Evolutionary conservation across 2,329 filamentous ascomycete genomes (phyloP).

Genomic region (Fonsecaea nubica): DNA sequence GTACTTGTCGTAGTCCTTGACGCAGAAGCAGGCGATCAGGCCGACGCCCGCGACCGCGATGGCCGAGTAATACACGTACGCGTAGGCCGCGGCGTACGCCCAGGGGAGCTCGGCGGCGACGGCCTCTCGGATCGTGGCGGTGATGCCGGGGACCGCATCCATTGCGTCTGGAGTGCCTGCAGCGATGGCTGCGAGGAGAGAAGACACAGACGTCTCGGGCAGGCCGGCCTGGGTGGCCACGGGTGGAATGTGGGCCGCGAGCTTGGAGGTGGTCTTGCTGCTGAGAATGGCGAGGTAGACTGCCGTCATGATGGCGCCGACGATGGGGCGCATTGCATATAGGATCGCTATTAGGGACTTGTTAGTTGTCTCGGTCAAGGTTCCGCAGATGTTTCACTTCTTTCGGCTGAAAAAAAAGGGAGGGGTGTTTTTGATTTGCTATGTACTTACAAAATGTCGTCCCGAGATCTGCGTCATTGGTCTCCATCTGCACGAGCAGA

Average conservation of each 20-base stretch:
- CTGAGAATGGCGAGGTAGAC: constrained; percentile 32
- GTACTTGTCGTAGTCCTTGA: constrained; percentile 39
- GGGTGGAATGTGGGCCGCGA: constrained; percentile 25
- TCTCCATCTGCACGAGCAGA: constrained; percentile 21
- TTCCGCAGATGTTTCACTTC: too few species aligned
- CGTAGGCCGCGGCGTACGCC: constrained; percentile 36
- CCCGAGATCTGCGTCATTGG: constrained; percentile 27
- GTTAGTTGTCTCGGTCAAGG: background rate
- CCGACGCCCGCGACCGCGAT: constrained; percentile 35
- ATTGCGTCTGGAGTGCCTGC: constrained; percentile 30
- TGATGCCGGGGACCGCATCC: constrained; percentile 37
- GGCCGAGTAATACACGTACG: constrained; percentile 41
- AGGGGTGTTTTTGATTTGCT: background rate
- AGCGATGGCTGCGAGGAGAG: constrained; percentile 34
- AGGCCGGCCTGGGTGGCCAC: constrained; percentile 36
- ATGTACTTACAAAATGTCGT: constrained; percentile 14
- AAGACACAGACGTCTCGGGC: constrained; percentile 32
- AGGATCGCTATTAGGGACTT: constrained; percentile 19
- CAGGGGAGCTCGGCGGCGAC: constrained; percentile 26
- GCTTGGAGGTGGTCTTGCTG: constrained; percentile 38
- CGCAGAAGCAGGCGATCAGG: constrained; percentile 33
- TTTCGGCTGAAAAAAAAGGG: too few species aligned
- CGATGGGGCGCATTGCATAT: constrained; percentile 2
- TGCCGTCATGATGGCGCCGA: constrained; percentile 16
- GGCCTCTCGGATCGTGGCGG: constrained; percentile 26